Base-by-base conservation (phyloP, 805 yeast species). In the Danielia oregonensis region DNA sequence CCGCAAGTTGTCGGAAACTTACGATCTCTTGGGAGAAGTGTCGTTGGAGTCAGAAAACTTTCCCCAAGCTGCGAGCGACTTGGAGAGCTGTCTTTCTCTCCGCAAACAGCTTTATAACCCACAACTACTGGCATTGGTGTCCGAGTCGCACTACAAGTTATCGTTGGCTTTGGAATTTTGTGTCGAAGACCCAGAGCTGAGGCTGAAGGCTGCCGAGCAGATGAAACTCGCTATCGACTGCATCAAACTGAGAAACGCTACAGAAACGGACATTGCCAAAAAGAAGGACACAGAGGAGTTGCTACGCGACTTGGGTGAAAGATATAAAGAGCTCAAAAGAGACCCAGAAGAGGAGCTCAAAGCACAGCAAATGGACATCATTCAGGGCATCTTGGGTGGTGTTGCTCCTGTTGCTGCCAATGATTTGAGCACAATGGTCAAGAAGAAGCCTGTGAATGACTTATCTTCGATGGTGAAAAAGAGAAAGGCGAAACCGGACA, bases 21-120 rank as follows among this genome's bases (percentile, higher is more conserved):
- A 79, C 54, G 89, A 84, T 51, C 59, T 89, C 8, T 66, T 88
- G 12, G 97, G 97, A 21, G 97, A 91, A 54, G 83, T 89, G 7
- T 82, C 95, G 0, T 66, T 89, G 28, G 98, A 91, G 53, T 76
- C 93, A 2, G 97, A 91, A 49, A 86, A 86, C 57, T 88, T 88
- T 57, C 61, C 67, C 11, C 94, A 86, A 56, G 86, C 96, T 0
- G 74, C 82, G 0, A 63, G 63, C 13, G 96, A 89, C 55, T 76
- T 87, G 37, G 63, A 68, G 30, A 60, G 73, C 13, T 68, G 86
- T 26, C 66, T 85, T 22, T 60, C 72, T 18, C 59, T 81, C 28
- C 72, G 85, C 54, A 51, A 62, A 32, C 60, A 74, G 36, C 52
- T 84, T 9, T 80, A 69, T 48, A 53, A 54, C 36, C 71, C 72